A percentile compares a stretch with the other conserved stretches of the same genome.
Evolutionary conservation across 768 basidiomycete genomes (phyloP).

Genomic region (Hericium rajendrae): DNA sequence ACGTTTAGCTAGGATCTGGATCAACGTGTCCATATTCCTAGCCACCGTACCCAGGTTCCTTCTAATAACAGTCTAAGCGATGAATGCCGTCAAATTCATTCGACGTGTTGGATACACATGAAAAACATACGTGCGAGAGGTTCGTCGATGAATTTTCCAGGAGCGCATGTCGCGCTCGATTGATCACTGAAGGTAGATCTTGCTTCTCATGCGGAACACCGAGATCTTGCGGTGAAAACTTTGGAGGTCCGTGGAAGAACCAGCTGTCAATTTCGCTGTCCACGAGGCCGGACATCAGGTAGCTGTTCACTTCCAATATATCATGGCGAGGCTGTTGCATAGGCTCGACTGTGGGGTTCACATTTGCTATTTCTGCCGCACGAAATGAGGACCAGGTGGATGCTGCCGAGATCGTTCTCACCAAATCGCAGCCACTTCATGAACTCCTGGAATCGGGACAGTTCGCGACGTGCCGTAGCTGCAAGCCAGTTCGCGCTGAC

Average conservation of each 20-base stretch:
- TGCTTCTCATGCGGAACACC: constrained; percentile 31
- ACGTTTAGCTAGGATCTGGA: constrained; percentile 48
- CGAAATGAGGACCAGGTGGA: neutral
- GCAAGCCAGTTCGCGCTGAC: constrained; percentile 63
- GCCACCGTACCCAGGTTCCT: constrained; percentile 49
- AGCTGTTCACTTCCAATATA: constrained; percentile 71
- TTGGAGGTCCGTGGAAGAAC: constrained; percentile 60
- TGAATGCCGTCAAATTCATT: constrained; percentile 7
- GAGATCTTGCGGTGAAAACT: constrained; percentile 39
- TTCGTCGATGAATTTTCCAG: no score
- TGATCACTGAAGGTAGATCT: constrained; percentile 32
- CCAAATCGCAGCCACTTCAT: constrained; percentile 70
- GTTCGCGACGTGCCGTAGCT: constrained; percentile 53
- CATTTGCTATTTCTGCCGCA: constrained; percentile 35
- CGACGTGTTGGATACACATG: neutral
- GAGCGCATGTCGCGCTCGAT: constrained; percentile 32
- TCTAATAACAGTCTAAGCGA: constrained; percentile 31
- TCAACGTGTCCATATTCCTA: constrained; percentile 58
- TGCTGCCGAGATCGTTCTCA: constrained; percentile 24
- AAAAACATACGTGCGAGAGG: constrained; percentile 30
- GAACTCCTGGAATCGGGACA: constrained; percentile 69
- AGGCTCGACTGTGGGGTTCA: constrained; percentile 44
- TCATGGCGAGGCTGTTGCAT: constrained; percentile 49
- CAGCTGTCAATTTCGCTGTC: constrained; percentile 67
- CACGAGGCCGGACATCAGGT: constrained; percentile 62